Evolutionary conservation across 2,329 filamentous ascomycete species (phyloP).

Genomic region (Zasmidium cellare): DNA sequence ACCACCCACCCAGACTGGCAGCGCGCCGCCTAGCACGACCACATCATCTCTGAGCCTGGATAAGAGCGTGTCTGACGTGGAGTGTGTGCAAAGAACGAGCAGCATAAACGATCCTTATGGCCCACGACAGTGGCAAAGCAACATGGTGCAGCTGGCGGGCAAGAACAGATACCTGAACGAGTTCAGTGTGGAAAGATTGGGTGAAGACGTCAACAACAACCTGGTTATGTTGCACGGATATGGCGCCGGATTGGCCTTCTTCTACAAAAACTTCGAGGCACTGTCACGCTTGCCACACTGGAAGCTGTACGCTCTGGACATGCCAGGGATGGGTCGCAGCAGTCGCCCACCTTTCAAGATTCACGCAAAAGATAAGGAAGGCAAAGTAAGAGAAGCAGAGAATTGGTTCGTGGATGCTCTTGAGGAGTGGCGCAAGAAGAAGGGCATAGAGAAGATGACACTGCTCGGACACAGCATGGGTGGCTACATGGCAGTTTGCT

Average conservation of each 20-base stretch:
- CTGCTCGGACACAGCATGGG: constrained; percentile 90
- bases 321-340: constrained; percentile 92
- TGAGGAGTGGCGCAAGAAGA: constrained; percentile 89
- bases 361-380: constrained; percentile 72
- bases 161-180: constrained; percentile 89
- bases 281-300: constrained; percentile 77
- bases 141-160: constrained; percentile 79
- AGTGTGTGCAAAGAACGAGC: constrained; percentile 44
- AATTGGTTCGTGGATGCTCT: constrained; percentile 94
- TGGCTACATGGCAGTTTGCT: constrained; percentile 91
- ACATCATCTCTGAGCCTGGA: constrained; percentile 42
- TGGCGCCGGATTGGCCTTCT: constrained; percentile 92
- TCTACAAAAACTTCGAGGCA: constrained; percentile 96
- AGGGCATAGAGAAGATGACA: constrained; percentile 90
- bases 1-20: constrained; percentile 68
- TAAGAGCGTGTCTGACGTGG: constrained; percentile 36
- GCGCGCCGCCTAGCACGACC: constrained; percentile 46
- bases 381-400: constrained; percentile 85
- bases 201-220: constrained; percentile 77
- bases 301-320: constrained; percentile 90
- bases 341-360: constrained; percentile 82
- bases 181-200: constrained; percentile 82
- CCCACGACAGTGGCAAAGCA: constrained; percentile 79
- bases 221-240: constrained; percentile 97
- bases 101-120: constrained; percentile 72